A percentile compares a stretch with the other conserved stretches of the same genome.
phyloP scores from a whole-genome alignment of 1,284 basidiomycete species.

The Boletus semigastroideus region DNA sequence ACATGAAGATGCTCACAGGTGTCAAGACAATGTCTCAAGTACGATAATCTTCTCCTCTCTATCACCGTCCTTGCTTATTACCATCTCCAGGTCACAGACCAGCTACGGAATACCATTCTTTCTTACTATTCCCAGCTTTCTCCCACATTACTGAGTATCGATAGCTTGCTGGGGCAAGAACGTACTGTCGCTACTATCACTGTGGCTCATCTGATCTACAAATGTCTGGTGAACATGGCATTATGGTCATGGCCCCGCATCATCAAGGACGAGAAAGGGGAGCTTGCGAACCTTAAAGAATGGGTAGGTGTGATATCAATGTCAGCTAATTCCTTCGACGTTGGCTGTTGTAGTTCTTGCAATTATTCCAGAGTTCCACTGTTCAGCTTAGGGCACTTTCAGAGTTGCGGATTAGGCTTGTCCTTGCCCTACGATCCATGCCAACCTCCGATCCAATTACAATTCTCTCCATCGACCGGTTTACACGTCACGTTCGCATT shows the following conservation, averaged over 20 bases:
- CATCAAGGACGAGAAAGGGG: conserved; percentile 43
- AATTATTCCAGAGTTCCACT: conserved; percentile 60
- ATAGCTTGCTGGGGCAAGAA: conserved; percentile 38
- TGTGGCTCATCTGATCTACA: conserved; percentile 67
- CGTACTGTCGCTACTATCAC: conserved; percentile 51
- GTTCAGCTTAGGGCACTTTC: conserved; percentile 54
- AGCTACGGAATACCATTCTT: conserved; percentile 52
- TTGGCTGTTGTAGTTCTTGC: conserved; percentile 44
- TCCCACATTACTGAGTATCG: conserved; percentile 43
- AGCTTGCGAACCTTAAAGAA: conserved; percentile 42
- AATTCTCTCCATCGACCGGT: conserved; percentile 45
- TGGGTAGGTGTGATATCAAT: conserved; percentile 48
- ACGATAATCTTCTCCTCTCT: conserved; percentile 12
- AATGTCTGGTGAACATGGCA: conserved; percentile 64
- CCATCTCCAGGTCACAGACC: conserved; percentile 51
- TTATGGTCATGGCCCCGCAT: conserved; percentile 69
- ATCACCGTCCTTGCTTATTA: conserved; percentile 3
- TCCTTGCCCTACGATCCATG: conserved; percentile 35
- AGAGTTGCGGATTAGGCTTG: conserved; percentile 45
- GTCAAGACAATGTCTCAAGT: conserved; percentile 65
- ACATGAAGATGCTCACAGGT: conserved; percentile 65
- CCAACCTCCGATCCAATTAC: conserved; percentile 30
- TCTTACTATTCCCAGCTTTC: conserved; percentile 57
- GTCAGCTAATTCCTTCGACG: conserved; percentile 4
- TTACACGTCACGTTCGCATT: conserved; percentile 65